These are phyloP conservation scores for Candida sphagnicola DNA, from an alignment of 805 yeast species.

Conservation along the genomic window DNA sequence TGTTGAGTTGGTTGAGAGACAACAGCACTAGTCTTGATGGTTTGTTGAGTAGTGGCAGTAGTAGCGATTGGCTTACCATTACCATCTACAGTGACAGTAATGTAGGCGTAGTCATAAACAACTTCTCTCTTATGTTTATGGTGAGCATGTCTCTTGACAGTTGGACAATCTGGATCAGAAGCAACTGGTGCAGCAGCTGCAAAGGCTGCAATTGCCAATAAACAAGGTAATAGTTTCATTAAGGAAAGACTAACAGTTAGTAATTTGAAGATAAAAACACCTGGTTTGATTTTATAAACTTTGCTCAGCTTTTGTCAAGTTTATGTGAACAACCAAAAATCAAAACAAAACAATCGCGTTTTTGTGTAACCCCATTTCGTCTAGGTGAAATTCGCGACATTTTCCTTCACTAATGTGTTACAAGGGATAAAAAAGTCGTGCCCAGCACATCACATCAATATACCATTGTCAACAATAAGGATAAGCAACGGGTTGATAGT, in stretches of 20 bases:
- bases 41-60: conserved; percentile 16
- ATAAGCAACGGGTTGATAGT: no score
- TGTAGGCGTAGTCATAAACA: conserved; percentile 41
- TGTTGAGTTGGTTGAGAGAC: conserved; percentile 12
- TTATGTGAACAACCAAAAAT: not conserved
- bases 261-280: not conserved
- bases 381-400: no score
- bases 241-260: conserved; percentile 5
- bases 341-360: not conserved
- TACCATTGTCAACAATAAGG: no score
- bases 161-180: conserved; percentile 33
- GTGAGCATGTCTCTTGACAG: conserved; percentile 51
- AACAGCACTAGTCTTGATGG: conserved; percentile 16
- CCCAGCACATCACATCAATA: no score
- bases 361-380: not conserved
- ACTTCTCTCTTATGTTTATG: conserved; percentile 59
- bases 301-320: no score
- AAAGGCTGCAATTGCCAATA: conserved; percentile 10
- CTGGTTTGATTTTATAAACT: no score
- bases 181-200: conserved; percentile 24
- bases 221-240: conserved; percentile 6
- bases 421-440: no score
- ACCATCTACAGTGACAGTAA: conserved; percentile 42
- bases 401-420: no score
- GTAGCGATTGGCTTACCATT: conserved; percentile 32